phyloP scores from a whole-genome alignment of 768 basidiomycete species.

The Lactifluus volemus region DNA sequence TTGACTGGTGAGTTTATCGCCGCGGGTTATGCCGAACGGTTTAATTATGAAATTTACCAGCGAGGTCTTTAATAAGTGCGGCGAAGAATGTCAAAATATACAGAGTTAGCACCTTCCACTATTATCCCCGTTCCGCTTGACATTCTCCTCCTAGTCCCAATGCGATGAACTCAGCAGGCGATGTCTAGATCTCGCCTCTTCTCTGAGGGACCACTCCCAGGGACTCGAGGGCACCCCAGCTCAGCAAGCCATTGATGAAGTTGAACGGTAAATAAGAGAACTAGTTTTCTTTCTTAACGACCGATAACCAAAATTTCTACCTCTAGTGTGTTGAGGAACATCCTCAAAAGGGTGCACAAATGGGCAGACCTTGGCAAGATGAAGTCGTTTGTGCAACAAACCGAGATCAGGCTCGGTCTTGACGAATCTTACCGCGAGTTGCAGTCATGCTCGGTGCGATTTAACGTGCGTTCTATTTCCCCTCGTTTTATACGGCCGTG shows the following conservation, averaged over 20 bases:
- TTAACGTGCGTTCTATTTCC: conserved; percentile 10
- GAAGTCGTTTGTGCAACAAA: conserved; percentile 15
- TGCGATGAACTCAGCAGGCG: conserved; percentile 10
- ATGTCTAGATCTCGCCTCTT: conserved; percentile 8
- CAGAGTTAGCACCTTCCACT: neutral
- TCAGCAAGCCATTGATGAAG: conserved; percentile 16
- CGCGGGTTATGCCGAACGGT: neutral
- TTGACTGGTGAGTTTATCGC: conserved; percentile 4
- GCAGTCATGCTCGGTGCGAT: conserved; percentile 1
- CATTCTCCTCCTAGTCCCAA: conserved; percentile 2
- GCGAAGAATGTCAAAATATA: conserved; percentile 16
- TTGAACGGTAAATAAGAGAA: conserved; percentile 5
- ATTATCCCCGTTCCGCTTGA: neutral
- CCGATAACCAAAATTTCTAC: neutral
- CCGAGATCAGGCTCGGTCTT: conserved; percentile 13
- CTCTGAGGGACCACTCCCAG: conserved; percentile 8
- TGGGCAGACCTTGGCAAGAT: conserved; percentile 15
- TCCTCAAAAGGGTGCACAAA: conserved; percentile 9
- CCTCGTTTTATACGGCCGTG: too few relatives aligned
- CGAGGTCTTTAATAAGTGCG: neutral
- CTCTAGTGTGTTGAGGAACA: conserved; percentile 8
- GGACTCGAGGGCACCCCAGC: conserved; percentile 15
- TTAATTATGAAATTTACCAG: neutral
- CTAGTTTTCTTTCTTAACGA: neutral
- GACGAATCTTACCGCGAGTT: conserved; percentile 18